Conservation (phyloP, 495 filamentous ascomycete genomes). For the Neurospora sp. region DNA sequence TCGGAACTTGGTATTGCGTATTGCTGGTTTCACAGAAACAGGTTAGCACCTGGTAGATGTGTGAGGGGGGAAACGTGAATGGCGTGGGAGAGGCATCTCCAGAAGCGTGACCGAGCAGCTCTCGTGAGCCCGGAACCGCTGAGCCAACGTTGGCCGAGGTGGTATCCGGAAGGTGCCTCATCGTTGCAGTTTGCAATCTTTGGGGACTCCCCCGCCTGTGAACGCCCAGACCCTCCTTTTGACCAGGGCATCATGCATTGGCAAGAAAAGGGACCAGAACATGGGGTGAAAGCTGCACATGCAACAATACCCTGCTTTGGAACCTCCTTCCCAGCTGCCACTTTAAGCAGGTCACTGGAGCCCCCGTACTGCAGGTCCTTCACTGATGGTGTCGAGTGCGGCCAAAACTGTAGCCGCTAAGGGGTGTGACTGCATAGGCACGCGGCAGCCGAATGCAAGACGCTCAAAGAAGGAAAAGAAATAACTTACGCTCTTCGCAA, state of each 20-base stretch:
- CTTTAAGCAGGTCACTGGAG: constrained; percentile 7
- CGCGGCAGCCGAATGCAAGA: constrained; percentile 17
- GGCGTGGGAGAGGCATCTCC: neutral
- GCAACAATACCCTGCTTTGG: neutral
- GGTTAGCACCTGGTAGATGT: neutral
- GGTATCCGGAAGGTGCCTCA: neutral
- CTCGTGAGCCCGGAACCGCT: neutral
- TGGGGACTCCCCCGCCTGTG: neutral
- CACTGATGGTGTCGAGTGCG: neutral
- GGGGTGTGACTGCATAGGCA: constrained; percentile 1
- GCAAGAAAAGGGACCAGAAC: neutral
- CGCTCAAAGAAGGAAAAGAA: constrained; percentile 10
- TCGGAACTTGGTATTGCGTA: constrained; percentile 92
- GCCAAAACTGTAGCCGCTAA: neutral
- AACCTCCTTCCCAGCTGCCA: neutral
- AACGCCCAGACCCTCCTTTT: neutral
- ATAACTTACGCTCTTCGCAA: constrained; percentile 89
- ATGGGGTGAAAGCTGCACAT: neutral
- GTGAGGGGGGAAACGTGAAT: neutral
- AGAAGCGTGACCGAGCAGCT: neutral
- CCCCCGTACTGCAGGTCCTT: neutral
- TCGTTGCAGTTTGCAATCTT: neutral
- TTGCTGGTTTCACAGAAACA: constrained; percentile 44
- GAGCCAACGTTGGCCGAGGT: neutral
- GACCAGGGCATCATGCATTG: neutral